These are phyloP conservation scores for Macrophomina phaseolina DNA, from an alignment of 2,329 filamentous ascomycete genomes.

Conservation along the genomic window DNA sequence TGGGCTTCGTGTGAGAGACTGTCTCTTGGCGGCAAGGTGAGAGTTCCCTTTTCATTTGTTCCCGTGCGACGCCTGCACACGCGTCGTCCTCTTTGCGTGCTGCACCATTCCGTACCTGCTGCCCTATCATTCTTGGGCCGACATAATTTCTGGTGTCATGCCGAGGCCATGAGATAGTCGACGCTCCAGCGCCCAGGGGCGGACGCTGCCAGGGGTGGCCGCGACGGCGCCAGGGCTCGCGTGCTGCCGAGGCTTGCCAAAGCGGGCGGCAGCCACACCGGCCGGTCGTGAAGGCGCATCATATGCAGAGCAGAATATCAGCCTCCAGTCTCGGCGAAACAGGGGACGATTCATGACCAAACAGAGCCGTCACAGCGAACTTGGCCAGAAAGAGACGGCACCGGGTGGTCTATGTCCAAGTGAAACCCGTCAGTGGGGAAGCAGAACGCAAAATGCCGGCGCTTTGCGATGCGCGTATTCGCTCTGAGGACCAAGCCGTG, in stretches of 20 bases:
- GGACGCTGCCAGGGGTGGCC: slow-evolving; percentile 1
- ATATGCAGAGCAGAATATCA: neutral
- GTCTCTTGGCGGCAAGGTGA: slow-evolving; percentile 5
- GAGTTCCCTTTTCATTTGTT: slow-evolving; percentile 16
- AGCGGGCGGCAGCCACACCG: neutral
- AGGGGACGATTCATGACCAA: neutral
- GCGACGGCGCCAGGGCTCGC: neutral
- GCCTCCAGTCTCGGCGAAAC: slow-evolving; percentile 16
- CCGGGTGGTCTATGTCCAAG: neutral
- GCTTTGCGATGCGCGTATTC: neutral
- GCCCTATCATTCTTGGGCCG: slow-evolving; percentile 1
- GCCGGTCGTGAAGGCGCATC: neutral
- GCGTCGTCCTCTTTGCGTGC: slow-evolving; percentile 12
- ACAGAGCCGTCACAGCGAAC: neutral
- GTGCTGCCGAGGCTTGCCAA: slow-evolving; percentile 3
- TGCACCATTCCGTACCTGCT: slow-evolving; percentile 2
- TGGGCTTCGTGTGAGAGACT: slow-evolving; percentile 3
- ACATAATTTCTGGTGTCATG: slow-evolving; percentile 7
- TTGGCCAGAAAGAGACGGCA: neutral
- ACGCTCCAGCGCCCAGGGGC: neutral
- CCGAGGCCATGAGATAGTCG: slow-evolving; percentile 1
- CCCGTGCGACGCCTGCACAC: slow-evolving; percentile 9
- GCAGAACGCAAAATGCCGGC: slow-evolving; percentile 13
- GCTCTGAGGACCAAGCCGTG: neutral
- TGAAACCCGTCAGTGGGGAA: slow-evolving; percentile 17